A percentile compares a stretch with the other conserved stretches of the same genome.
Evolutionary conservation across 2,329 filamentous ascomycete species (phyloP).

Genomic region (Ophiostoma tasmaniense): DNA sequence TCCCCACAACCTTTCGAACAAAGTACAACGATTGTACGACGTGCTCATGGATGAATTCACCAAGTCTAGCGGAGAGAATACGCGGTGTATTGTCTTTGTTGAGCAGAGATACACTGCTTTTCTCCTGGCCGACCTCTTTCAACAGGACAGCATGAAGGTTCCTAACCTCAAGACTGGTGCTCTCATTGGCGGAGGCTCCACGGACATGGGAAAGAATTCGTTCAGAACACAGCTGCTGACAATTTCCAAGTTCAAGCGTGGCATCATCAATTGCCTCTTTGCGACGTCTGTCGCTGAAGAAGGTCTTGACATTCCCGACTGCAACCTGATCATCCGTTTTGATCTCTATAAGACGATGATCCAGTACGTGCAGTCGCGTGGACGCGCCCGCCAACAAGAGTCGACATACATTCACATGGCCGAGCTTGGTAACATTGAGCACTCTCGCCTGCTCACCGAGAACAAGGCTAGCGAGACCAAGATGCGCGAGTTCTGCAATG

Average conservation of each 20-base stretch:
- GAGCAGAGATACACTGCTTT: constrained; percentile 68
- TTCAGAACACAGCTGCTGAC: constrained; percentile 61
- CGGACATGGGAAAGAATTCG: constrained; percentile 18
- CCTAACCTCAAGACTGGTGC: constrained; percentile 51
- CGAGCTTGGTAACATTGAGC: constrained; percentile 58
- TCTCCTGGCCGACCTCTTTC: constrained; percentile 61
- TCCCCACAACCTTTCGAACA: constrained; percentile 53
- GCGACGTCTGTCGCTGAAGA: constrained; percentile 61
- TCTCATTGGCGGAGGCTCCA: constrained; percentile 21
- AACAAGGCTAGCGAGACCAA: constrained; percentile 51
- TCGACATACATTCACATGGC: constrained; percentile 83
- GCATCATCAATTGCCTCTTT: constrained; percentile 54
- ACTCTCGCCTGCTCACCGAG: constrained; percentile 49
- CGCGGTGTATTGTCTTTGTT: constrained; percentile 76
- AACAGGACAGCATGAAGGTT: constrained; percentile 44
- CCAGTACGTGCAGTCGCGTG: constrained; percentile 88
- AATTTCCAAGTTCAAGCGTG: constrained; percentile 55
- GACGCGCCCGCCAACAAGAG: constrained; percentile 66
- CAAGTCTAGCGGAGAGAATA: constrained; percentile 44
- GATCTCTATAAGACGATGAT: constrained; percentile 86
- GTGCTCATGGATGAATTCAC: constrained; percentile 58
- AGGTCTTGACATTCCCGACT: constrained; percentile 59
- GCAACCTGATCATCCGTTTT: constrained; percentile 64
- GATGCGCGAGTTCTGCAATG: constrained; percentile 68
- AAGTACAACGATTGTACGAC: constrained; percentile 53